These are phyloP conservation scores for Suillus ampliporus DNA, from an alignment of 768 basidiomycete genomes.

Conservation along the genomic window DNA sequence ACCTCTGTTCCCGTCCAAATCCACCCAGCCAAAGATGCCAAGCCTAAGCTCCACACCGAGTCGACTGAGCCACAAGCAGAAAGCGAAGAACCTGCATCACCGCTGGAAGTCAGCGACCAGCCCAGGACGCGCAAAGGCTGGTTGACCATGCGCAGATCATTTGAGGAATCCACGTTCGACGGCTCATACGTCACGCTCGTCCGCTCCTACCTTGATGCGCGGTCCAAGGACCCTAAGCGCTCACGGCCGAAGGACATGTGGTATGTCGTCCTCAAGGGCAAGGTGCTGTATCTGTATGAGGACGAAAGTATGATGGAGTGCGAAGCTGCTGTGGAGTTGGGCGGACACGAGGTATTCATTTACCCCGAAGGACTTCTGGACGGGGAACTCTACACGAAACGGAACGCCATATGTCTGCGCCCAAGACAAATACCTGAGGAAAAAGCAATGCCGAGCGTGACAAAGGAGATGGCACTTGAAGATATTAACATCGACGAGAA, in stretches of 20 bases:
- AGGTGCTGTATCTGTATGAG: conserved; percentile 91
- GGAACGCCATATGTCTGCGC: conserved; percentile 84
- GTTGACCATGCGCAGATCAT: conserved; percentile 83
- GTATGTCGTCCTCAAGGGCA: conserved; percentile 91
- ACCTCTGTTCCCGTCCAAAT: conserved; percentile 83
- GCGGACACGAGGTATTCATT: conserved; percentile 76
- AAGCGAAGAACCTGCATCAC: conserved; percentile 15
- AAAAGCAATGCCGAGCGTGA: conserved; percentile 52
- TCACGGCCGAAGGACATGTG: conserved; percentile 91
- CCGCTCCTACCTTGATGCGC: conserved; percentile 77
- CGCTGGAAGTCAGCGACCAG: conserved; percentile 53
- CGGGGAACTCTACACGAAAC: conserved; percentile 89
- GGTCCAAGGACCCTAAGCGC: conserved; percentile 84
- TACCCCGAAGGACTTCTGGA: conserved; percentile 79
- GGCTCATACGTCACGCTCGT: conserved; percentile 81
- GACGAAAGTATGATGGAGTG: conserved; percentile 91
- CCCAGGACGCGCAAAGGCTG: conserved; percentile 78
- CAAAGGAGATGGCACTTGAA: conserved; percentile 54
- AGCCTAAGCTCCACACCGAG: conserved; percentile 32
- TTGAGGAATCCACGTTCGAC: conserved; percentile 67
- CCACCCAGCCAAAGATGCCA: conserved; percentile 47
- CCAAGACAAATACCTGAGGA: conserved; percentile 48
- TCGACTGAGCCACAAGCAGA: conserved; percentile 31
- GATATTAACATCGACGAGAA: conserved; percentile 35
- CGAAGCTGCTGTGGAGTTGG: conserved; percentile 87